Percentiles rank a stretch among this genome's conserved stretches.
These are phyloP conservation scores for Vaccinium myrtillus DNA, from an alignment of 148 eudicot species.

Conservation along the genomic window DNA sequence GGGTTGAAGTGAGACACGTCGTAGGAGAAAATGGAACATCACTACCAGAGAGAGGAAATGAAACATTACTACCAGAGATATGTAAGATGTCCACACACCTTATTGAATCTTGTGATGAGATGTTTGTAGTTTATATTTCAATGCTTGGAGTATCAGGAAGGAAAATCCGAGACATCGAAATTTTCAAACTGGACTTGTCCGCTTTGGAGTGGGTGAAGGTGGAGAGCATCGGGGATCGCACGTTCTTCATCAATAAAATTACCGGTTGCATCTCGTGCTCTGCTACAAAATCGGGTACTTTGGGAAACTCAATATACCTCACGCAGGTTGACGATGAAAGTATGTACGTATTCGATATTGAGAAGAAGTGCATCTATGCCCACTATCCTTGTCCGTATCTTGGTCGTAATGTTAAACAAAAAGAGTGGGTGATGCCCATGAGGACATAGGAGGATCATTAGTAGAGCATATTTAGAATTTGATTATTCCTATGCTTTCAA, in stretches of 20 bases:
- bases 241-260: neutral
- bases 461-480: too few species aligned
- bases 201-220: neutral
- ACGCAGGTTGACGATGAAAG: neutral
- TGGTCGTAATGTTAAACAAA: neutral
- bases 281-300: neutral
- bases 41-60: too few species aligned
- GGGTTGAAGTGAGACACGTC: neutral
- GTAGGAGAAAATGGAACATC: neutral
- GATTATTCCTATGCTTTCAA: too few species aligned
- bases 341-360: neutral
- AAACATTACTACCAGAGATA: neutral
- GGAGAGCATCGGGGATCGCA: neutral
- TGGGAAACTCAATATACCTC: neutral
- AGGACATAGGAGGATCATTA: too few species aligned
- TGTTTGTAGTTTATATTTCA: neutral
- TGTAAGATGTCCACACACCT: neutral
- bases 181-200: too few species aligned
- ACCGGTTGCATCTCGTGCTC: neutral
- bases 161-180: too few species aligned
- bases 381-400: neutral
- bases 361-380: neutral
- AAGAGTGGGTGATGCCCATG: too few species aligned
- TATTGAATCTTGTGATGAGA: neutral
- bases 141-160: neutral